A percentile compares a stretch with the other conserved stretches of the same genome.
Evolutionary conservation across 805 yeast genomes (phyloP).

Genomic region (Yueomyces sinensis): DNA sequence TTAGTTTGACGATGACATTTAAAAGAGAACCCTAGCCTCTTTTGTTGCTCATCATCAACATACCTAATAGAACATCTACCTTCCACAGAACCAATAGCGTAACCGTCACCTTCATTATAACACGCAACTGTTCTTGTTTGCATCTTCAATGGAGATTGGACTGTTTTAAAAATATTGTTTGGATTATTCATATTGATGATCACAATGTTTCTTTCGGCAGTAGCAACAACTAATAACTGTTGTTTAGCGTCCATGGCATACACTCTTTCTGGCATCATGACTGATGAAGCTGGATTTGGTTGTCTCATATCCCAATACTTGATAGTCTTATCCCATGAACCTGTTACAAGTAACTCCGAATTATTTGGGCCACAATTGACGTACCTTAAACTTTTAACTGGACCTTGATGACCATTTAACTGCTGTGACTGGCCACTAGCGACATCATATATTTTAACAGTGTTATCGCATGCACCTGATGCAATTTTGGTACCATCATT

Average conservation of each 20-base stretch:
- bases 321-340: slow-evolving; percentile 93
- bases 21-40: slow-evolving; percentile 69
- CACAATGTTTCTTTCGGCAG: slow-evolving; percentile 77
- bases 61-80: slow-evolving; percentile 94
- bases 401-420: slow-evolving; percentile 73
- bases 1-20: slow-evolving; percentile 74
- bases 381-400: slow-evolving; percentile 61
- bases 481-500: slow-evolving; percentile 77
- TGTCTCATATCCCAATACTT: slow-evolving; percentile 91
- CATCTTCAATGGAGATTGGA: slow-evolving; percentile 70
- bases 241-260: slow-evolving; percentile 78
- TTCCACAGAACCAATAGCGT: slow-evolving; percentile 84
- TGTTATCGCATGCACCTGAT: slow-evolving; percentile 86
- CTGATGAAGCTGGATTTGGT: slow-evolving; percentile 67
- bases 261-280: slow-evolving; percentile 79
- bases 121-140: slow-evolving; percentile 78
- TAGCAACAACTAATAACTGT: slow-evolving; percentile 78
- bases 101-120: slow-evolving; percentile 86
- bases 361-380: slow-evolving; percentile 80
- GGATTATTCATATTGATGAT: slow-evolving; percentile 76
- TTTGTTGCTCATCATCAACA: slow-evolving; percentile 69
- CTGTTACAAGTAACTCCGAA: slow-evolving; percentile 68
- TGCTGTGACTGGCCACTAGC: slow-evolving; percentile 72
- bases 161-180: slow-evolving; percentile 60
- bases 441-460: slow-evolving; percentile 71